Percentiles rank a stretch among this genome's conserved stretches.
Conservation (phyloP, 352 stramenopile genomes). For the Halophytophthora batemanensis region DNA sequence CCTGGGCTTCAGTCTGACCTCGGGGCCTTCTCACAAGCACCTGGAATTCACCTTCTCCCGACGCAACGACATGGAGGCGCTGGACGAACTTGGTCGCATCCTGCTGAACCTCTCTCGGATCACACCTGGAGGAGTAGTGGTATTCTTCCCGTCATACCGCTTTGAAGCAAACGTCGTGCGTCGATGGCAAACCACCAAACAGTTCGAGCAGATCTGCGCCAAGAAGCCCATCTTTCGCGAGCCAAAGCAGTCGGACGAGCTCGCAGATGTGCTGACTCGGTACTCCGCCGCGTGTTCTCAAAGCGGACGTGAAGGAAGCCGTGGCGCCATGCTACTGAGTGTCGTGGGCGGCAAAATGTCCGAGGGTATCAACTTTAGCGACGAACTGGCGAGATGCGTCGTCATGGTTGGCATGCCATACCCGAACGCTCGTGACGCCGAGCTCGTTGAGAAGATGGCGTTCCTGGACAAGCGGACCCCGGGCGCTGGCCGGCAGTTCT, state of each 20-base stretch:
- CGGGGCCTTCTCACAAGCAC: slow-evolving; percentile 81
- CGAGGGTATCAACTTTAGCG: slow-evolving; percentile 99
- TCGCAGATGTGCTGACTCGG: slow-evolving; percentile 82
- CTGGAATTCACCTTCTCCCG: slow-evolving; percentile 95
- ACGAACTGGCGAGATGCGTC: slow-evolving; percentile 96
- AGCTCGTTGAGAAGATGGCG: slow-evolving; percentile 97
- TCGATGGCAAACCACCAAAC: slow-evolving; percentile 82
- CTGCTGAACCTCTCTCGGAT: slow-evolving; percentile 90
- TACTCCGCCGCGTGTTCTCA: slow-evolving; percentile 76
- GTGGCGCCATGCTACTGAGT: slow-evolving; percentile 91
- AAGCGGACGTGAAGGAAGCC: slow-evolving; percentile 14
- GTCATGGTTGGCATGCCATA: slow-evolving; percentile 99
- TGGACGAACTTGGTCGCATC: slow-evolving; percentile 94
- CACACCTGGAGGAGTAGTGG: slow-evolving; percentile 94
- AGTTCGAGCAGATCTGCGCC: slow-evolving; percentile 79
- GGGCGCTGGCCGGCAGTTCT: slow-evolving; percentile 89
- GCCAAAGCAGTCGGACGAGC: slow-evolving; percentile 91
- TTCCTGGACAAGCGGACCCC: slow-evolving; percentile 77
- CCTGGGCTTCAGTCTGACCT: slow-evolving; percentile 62
- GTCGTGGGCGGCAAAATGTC: slow-evolving; percentile 99
- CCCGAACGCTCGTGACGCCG: slow-evolving; percentile 94
- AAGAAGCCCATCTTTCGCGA: slow-evolving; percentile 94
- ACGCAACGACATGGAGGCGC: slow-evolving; percentile 61
- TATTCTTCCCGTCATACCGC: slow-evolving; percentile 97
- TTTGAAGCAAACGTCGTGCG: slow-evolving; percentile 91